Evolutionary conservation across 257 asterid species (phyloP).

Genomic region (Plectranthus barbatus): DNA sequence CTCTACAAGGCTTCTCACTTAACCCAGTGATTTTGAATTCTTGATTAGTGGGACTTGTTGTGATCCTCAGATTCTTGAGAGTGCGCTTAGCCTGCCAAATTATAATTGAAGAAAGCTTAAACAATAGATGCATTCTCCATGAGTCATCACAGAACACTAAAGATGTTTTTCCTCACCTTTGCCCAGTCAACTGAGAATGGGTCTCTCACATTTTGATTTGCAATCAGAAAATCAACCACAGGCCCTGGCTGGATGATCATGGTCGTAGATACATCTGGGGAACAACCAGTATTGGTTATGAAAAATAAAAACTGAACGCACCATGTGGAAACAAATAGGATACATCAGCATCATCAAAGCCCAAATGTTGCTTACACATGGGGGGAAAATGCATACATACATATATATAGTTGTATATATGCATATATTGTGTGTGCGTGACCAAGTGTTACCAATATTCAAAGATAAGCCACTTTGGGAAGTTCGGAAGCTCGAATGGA

Average conservation of each 20-base stretch:
- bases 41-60: slow-evolving; percentile 64
- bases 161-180: slow-evolving; percentile 33
- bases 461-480: slow-evolving; percentile 79
- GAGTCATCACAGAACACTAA: background rate
- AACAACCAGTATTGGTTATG: background rate
- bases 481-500: slow-evolving; percentile 83
- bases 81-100: slow-evolving; percentile 62
- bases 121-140: background rate
- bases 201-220: slow-evolving; percentile 71
- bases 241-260: slow-evolving; percentile 89
- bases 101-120: slow-evolving; percentile 1
- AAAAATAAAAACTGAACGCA: background rate
- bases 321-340: background rate
- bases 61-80: slow-evolving; percentile 73
- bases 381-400: background rate
- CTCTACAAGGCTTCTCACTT: slow-evolving; percentile 67
- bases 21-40: slow-evolving; percentile 80
- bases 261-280: slow-evolving; percentile 79
- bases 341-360: no score
- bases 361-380: no score
- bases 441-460: slow-evolving; percentile 54
- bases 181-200: slow-evolving; percentile 77
- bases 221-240: slow-evolving; percentile 58
- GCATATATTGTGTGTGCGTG: background rate
- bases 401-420: no score